A percentile compares a stretch with the other conserved stretches of the same genome.
These are phyloP conservation scores for Pseudogymnoascus sp. DNA, from an alignment of 2,329 filamentous ascomycete species.

Conservation along the genomic window DNA sequence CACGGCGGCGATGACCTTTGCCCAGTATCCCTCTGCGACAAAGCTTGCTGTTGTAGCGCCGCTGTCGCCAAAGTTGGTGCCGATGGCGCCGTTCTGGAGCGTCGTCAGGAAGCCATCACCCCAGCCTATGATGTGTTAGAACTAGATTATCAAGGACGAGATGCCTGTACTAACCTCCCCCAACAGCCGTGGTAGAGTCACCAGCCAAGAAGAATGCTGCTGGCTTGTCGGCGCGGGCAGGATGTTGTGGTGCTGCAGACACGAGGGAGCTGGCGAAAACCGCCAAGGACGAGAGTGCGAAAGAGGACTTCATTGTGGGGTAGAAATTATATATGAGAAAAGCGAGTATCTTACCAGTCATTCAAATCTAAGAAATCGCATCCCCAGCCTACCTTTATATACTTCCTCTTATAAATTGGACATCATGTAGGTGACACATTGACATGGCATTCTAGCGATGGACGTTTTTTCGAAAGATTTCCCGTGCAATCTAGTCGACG, in stretches of 20 bases:
- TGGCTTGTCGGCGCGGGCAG: constrained; percentile 14
- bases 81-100: constrained; percentile 34
- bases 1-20: constrained; percentile 31
- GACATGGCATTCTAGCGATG: constrained; percentile 1
- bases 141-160: too few relatives aligned
- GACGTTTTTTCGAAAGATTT: background rate
- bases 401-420: background rate
- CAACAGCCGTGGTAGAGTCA: constrained; percentile 30
- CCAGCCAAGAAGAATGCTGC: constrained; percentile 32
- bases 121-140: constrained; percentile 32
- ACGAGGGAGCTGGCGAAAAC: background rate
- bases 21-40: constrained; percentile 38
- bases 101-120: constrained; percentile 41
- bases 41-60: constrained; percentile 39
- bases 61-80: constrained; percentile 39
- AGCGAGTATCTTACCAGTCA: background rate
- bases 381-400: background rate
- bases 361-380: background rate
- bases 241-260: background rate
- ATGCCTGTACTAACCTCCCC: background rate
- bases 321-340: background rate
- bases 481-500: background rate
- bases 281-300: background rate
- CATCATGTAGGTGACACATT: background rate
- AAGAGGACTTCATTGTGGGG: background rate